phyloP scores from a whole-genome alignment of 1,284 basidiomycete species.

The Trichosporon coremiiforme region DNA sequence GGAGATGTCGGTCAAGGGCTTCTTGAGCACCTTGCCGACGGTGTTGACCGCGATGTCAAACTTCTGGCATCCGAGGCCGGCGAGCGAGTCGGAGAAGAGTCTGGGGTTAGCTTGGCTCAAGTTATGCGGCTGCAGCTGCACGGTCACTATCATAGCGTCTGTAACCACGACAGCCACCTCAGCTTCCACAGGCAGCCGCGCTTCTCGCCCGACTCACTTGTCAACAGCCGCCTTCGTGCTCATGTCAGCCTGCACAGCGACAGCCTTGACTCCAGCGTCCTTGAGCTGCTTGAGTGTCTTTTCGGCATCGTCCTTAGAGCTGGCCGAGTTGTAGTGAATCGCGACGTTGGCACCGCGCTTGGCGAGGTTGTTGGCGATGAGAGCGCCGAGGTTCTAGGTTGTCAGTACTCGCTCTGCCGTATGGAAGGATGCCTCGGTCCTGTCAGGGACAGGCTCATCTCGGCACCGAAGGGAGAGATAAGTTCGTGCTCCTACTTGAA shows the following conservation, averaged over 20 bases:
- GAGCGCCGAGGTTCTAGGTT: conserved; percentile 32
- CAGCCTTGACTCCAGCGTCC: conserved; percentile 28
- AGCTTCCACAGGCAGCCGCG: too few relatives aligned
- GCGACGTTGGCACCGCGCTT: conserved; percentile 33
- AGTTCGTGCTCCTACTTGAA: too few relatives aligned
- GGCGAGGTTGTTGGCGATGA: conserved; percentile 33
- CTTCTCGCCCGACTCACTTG: conserved; percentile 20
- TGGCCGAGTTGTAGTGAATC: conserved; percentile 34
- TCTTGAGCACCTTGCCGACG: conserved; percentile 41
- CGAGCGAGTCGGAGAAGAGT: conserved; percentile 29
- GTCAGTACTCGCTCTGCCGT: conserved; percentile 12
- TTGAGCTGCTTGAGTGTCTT: conserved; percentile 28
- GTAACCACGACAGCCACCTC: too few relatives aligned
- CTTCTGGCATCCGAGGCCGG: conserved; percentile 26
- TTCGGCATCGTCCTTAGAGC: conserved; percentile 30
- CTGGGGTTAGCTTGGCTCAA: conserved; percentile 16
- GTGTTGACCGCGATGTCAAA: conserved; percentile 40
- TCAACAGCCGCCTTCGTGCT: conserved; percentile 15
- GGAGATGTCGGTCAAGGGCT: conserved; percentile 32
- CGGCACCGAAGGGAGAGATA: too few relatives aligned
- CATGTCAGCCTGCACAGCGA: conserved; percentile 29
- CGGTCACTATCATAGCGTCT: too few relatives aligned
- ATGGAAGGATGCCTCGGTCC: too few relatives aligned
- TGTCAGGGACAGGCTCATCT: too few relatives aligned
- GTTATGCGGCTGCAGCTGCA: not conserved